phyloP scores from a whole-genome alignment of 805 yeast species.

The Candida anglica region DNA sequence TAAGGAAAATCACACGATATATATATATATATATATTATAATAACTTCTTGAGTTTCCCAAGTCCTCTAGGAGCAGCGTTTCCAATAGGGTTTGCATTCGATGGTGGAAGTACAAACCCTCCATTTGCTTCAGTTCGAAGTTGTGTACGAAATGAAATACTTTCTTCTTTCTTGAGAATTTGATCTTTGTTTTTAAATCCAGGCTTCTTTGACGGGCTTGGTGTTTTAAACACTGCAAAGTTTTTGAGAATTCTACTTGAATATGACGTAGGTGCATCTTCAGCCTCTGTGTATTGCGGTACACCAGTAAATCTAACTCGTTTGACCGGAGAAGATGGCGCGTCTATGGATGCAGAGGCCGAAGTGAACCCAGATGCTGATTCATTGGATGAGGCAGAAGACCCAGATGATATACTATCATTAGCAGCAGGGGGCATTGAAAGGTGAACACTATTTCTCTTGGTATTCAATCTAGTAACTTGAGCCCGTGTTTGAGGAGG shows the following conservation, averaged over 20 bases:
- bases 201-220: conserved; percentile 8
- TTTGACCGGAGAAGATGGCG: conserved; percentile 16
- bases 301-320: conserved; percentile 53
- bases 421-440: conserved; percentile 3
- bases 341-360: conserved; percentile 1
- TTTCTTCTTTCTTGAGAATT: conserved; percentile 36
- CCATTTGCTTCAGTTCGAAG: conserved; percentile 1
- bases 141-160: conserved; percentile 26
- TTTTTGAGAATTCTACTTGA: conserved; percentile 32
- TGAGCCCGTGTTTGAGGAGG: conserved; percentile 14
- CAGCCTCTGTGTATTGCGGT: conserved; percentile 46
- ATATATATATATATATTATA: too few species aligned
- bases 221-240: conserved; percentile 32
- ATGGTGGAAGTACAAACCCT: neutral
- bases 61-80: neutral
- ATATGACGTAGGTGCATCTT: conserved; percentile 50
- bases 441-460: conserved; percentile 23
- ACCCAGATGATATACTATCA: conserved; percentile 7
- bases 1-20: conserved; percentile 1
- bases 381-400: conserved; percentile 8
- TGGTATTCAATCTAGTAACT: conserved; percentile 25
- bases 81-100: neutral
- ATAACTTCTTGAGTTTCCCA: too few species aligned
- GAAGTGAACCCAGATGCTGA: conserved; percentile 5
- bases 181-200: conserved; percentile 31